Base-by-base conservation (phyloP, 768 basidiomycete genomes). In the Amanita thiersii region DNA sequence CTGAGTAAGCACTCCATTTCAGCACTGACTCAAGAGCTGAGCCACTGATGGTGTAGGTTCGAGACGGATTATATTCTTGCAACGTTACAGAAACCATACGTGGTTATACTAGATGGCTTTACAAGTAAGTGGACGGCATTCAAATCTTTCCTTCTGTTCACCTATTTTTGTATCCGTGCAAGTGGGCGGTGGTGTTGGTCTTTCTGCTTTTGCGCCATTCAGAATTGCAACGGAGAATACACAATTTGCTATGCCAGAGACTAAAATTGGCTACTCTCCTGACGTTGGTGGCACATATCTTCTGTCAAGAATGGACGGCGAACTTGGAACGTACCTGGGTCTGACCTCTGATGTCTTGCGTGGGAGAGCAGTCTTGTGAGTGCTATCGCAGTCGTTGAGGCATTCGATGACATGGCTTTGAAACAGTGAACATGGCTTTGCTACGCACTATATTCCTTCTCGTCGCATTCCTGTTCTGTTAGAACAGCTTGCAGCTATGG, bases 121-220 rank as follows among this genome's bases (percentile, higher is more conserved):
- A 92, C 91, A 7, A 88, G 94, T 96, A 55, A 45, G 88, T 73
- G 31, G 17, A 37, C 26, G 17, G 25, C 46, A 47, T 48, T 51
- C 9, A 50, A 29, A 24, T 31, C 23, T 25, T 9, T 39, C 46
- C 29, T 39, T 7, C 35, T 20, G 37, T 40, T 37, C 26, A 24
- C n/a, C n/a, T n/a, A n/a, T n/a, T n/a, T 9, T 40, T 50, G 44
- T 39, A 41, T 36, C 40, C 30, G 42, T 44, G 15, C 21, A 29
- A 96, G 91, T 97, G 84, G 96, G 96, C 34, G 96, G 96, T 40
- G 96, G 96, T 37, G 88, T 86, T 15, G 96, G 96, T 28, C 77
- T 99, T 36, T 70, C 78, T 28, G 77, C 82, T 8, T 75, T 82
- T 44, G 94, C 93, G 3, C 75, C 82, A 0, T 92, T 98, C 62